Evolutionary conservation across 805 yeast species (phyloP).

Genomic region (Metschnikowia chrysomelidarum): DNA sequence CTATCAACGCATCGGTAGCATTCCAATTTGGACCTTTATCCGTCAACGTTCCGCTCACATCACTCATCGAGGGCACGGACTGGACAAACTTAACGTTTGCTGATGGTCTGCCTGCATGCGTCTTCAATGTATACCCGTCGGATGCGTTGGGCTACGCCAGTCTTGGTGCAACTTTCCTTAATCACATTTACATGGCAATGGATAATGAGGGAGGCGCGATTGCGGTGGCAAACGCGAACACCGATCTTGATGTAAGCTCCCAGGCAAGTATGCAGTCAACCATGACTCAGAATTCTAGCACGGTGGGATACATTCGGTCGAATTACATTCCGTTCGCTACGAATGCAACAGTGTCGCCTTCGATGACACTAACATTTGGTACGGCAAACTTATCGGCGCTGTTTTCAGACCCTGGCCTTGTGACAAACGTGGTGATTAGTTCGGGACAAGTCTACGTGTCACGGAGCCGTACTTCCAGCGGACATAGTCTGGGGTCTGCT

Average conservation of each 20-base stretch:
- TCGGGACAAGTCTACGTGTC: conserved; percentile 32
- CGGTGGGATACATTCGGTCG: conserved; percentile 31
- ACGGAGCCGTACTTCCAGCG: neutral
- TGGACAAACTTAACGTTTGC: conserved; percentile 43
- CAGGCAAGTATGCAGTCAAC: conserved; percentile 8
- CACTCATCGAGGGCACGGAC: conserved; percentile 38
- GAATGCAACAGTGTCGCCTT: conserved; percentile 3
- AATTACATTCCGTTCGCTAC: conserved; percentile 53
- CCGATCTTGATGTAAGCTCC: conserved; percentile 6
- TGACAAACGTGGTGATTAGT: conserved; percentile 25
- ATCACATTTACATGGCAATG: conserved; percentile 55
- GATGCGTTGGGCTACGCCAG: conserved; percentile 46
- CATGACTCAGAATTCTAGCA: conserved; percentile 13
- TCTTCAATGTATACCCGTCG: conserved; percentile 49
- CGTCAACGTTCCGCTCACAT: conserved; percentile 48
- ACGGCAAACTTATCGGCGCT: conserved; percentile 9
- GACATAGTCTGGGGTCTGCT: conserved; percentile 13
- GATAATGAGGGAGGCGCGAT: conserved; percentile 56
- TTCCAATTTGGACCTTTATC: conserved; percentile 53
- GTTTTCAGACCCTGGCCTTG: conserved; percentile 24
- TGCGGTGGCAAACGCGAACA: conserved; percentile 54
- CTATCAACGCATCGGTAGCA: conserved; percentile 48
- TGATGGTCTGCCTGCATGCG: conserved; percentile 58
- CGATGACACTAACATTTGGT: conserved; percentile 14
- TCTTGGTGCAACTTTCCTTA: conserved; percentile 59